Conservation (phyloP, 352 stramenopile species). For the Thraustochytrium sp. region DNA sequence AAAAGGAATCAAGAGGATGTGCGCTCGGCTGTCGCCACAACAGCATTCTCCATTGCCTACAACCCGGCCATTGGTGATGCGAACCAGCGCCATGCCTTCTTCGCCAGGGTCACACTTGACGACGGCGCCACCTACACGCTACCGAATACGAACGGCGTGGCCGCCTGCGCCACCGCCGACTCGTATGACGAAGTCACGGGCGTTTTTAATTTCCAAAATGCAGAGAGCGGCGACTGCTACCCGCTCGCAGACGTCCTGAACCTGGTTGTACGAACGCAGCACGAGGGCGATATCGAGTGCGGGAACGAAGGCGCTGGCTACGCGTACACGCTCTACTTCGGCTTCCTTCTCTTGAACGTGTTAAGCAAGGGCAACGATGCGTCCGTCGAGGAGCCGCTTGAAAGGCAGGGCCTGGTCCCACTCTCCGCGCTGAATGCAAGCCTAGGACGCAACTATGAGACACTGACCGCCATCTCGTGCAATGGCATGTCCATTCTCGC, state of each 20-base stretch:
- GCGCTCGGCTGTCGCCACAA: background rate
- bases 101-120: background rate
- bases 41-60: background rate
- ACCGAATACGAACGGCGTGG: background rate
- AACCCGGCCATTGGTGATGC: background rate
- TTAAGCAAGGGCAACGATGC: background rate
- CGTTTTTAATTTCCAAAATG: background rate
- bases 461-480: background rate
- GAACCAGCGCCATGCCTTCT: background rate
- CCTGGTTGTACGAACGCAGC: background rate
- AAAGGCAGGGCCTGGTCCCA: background rate
- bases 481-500: background rate
- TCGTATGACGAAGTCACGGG: background rate
- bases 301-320: background rate
- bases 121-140: background rate
- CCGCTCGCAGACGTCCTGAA: background rate
- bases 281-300: background rate
- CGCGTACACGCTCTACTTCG: background rate
- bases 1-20: background rate
- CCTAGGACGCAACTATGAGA: background rate
- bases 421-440: background rate
- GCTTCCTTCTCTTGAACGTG: background rate
- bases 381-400: background rate
- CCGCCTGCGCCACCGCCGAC: background rate
- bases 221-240: background rate